Base-by-base conservation (phyloP, 345 rosid species). In the Syzygium grande region DNA sequence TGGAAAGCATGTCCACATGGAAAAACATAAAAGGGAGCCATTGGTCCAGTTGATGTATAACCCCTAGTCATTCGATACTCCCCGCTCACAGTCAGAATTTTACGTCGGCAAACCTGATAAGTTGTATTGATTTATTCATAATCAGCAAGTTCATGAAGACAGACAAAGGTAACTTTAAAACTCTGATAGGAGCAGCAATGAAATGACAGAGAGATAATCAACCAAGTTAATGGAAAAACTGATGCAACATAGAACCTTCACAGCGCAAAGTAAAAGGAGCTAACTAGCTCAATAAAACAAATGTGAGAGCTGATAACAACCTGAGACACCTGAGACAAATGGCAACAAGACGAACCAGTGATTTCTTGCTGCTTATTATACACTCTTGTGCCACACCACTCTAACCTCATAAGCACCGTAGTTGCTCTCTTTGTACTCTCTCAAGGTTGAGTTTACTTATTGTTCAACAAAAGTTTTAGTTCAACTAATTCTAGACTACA, bases 1-100 rank as follows among this genome's bases (percentile, higher is more conserved):
- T 98, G 99, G 91, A 98, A 98, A 61, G 99, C 93, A 87, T 98
- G 99, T 22, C 98, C 97, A 89, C 99, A 98, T 43, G 99, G 99
- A 92, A 98, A 98, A 85, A 98, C 95, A 89, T 96, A 98, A 90
- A 98, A 96, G 78, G 98, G 98, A 86, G 99, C 96, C 93, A 98
- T 92, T 65, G 96, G 94, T 90, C 99, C 98, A 63, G 92, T 94
- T n/a, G 99, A 90, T 86, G 96, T 89, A 91, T 95, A 94, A 77
- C 98, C 96, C 19, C 91, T 95, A 83, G 94, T 92, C 93, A 93
- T 91, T 87, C 95, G 93, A 91, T 93, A 95, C 78, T 94, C 96
- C 68, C 93, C 95, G 15, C 92, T 94, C 86, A 90, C 91, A 46
- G 92, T 89, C 94, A 98, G 90, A 80, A 98, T 95, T 90, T 96